Percentiles rank a stretch among this genome's conserved stretches.
phyloP scores from a whole-genome alignment of 139 green algal genomes.

The Pleodorina starrii region DNA sequence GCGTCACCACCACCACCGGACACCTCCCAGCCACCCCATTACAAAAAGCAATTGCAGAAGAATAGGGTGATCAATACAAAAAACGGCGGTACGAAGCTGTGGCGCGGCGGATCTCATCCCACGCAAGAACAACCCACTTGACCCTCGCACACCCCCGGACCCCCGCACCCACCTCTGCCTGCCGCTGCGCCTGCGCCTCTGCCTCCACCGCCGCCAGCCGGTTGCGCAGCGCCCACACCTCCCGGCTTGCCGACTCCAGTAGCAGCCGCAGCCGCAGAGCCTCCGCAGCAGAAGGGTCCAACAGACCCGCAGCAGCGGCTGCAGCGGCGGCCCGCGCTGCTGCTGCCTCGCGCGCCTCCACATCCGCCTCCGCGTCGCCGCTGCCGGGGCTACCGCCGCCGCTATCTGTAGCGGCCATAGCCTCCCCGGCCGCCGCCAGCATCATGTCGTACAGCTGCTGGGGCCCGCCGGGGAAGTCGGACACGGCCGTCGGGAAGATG shows the following conservation, averaged over 20 bases:
- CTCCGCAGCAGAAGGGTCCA: constrained; percentile 24
- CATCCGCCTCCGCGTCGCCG: background rate
- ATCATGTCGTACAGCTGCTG: background rate
- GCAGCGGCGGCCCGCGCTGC: background rate
- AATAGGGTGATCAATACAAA: no score
- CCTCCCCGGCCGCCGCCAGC: background rate
- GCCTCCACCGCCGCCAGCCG: constrained; percentile 37
- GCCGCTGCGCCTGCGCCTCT: constrained; percentile 22
- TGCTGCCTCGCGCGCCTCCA: background rate
- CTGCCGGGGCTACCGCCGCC: background rate
- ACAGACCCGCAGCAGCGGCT: background rate
- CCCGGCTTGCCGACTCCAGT: constrained; percentile 24
- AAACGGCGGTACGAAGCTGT: no score
- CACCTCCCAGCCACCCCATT: no score
- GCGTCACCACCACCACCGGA: no score
- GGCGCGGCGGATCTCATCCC: no score
- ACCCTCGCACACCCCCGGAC: background rate
- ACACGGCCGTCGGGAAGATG: background rate
- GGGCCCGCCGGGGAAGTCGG: background rate
- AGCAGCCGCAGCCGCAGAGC: constrained; percentile 41
- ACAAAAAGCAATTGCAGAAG: no score
- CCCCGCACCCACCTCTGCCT: constrained; percentile 26
- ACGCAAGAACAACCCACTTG: no score
- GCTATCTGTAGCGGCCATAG: background rate
- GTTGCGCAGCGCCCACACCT: constrained; percentile 35